A percentile compares a stretch with the other conserved stretches of the same genome.
Evolutionary conservation across 164 flowering plant species (phyloP).

Genomic region (Dillenia suffruticosa): DNA sequence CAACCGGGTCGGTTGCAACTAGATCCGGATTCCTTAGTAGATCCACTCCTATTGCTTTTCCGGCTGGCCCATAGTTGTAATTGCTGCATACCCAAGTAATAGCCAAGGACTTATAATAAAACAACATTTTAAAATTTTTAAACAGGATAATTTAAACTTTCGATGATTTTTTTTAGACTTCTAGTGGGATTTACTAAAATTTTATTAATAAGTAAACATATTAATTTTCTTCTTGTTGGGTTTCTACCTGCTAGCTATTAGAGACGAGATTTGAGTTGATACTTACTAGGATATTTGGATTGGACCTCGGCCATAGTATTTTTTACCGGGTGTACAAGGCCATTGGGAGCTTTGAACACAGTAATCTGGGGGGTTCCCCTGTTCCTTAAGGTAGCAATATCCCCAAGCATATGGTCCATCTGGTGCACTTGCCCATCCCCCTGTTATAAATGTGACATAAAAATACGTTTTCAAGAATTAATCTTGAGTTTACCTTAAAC

Average conservation of each 20-base stretch:
- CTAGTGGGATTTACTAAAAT: too few species aligned
- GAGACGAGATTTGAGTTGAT: neutral
- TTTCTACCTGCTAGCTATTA: too few species aligned
- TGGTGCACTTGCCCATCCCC: conserved; percentile 9
- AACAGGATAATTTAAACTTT: too few species aligned
- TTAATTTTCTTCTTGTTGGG: too few species aligned
- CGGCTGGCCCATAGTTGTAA: conserved; percentile 30
- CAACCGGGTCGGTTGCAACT: conserved; percentile 19
- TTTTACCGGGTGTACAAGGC: conserved; percentile 32
- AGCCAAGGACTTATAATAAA: too few species aligned
- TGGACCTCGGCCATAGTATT: conserved; percentile 42
- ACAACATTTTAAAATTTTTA: too few species aligned
- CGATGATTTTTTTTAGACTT: neutral
- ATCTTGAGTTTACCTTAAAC: too few species aligned
- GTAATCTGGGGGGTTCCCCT: conserved; percentile 3
- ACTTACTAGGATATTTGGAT: conserved; percentile 35
- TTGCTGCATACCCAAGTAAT: conserved; percentile 15
- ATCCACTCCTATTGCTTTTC: conserved; percentile 24
- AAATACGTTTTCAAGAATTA: neutral
- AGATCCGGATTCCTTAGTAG: conserved; percentile 28
- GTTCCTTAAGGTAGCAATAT: conserved; percentile 15
- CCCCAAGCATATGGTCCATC: conserved; percentile 23
- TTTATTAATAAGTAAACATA: too few species aligned
- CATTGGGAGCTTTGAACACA: conserved; percentile 10
- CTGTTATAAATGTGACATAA: too few species aligned